Conservation (phyloP, 202 grass and related monocot species). For the Miscanthus sacchariflorus region DNA sequence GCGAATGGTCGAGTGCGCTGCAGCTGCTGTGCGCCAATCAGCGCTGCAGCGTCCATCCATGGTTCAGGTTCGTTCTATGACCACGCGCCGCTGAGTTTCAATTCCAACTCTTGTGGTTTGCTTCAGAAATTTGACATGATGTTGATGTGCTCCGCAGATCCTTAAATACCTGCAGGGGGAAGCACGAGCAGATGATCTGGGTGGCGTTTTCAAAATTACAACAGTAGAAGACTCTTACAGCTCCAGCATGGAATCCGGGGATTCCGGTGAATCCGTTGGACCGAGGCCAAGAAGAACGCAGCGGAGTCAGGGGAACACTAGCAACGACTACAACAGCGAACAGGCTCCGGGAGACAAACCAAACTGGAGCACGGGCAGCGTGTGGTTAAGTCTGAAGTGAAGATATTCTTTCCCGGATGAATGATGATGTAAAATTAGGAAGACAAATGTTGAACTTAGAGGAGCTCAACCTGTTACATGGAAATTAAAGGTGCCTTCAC, state of each 20-base stretch:
- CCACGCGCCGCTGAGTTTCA: not conserved
- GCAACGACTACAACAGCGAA: constrained; percentile 7
- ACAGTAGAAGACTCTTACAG: constrained; percentile 4
- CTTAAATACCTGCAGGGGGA: constrained; percentile 48
- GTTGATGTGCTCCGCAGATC: constrained; percentile 5
- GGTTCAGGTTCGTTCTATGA: constrained; percentile 42
- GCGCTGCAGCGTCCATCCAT: constrained; percentile 45
- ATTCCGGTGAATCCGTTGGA: constrained; percentile 37
- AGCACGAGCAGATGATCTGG: constrained; percentile 14
- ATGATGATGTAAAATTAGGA: not conserved
- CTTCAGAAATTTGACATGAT: constrained; percentile 9
- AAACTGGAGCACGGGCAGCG: not conserved
- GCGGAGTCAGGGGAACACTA: constrained; percentile 1
- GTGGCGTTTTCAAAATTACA: not conserved
- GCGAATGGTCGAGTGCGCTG: constrained; percentile 51
- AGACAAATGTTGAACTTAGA: not conserved
- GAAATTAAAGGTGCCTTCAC: no score
- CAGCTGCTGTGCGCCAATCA: constrained; percentile 32
- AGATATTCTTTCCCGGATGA: not conserved
- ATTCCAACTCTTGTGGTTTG: not conserved
- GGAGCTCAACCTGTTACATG: no score
- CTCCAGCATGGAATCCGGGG: constrained; percentile 37
- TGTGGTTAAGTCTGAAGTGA: constrained; percentile 31
- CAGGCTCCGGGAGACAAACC: not conserved
- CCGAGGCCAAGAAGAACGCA: constrained; percentile 26